A percentile compares a stretch with the other conserved stretches of the same genome.
Evolutionary conservation across 495 filamentous ascomycete genomes (phyloP).

Genomic region (Talaromyces proteolyticus): DNA sequence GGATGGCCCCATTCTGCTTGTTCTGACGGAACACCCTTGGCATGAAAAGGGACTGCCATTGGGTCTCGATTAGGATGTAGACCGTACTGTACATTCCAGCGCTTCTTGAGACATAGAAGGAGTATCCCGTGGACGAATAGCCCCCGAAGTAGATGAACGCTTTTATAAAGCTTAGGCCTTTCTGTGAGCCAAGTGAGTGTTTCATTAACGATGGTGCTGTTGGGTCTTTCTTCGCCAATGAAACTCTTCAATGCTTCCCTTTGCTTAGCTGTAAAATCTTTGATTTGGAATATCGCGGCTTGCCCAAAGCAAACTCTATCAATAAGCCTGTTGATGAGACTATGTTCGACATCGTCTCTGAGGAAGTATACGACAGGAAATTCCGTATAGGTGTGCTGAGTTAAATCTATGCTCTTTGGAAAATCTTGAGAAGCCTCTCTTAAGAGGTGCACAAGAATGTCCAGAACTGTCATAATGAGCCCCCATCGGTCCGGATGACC

Average conservation of each 20-base stretch:
- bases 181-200: not conserved
- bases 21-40: slow-evolving; percentile 58
- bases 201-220: not conserved
- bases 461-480: slow-evolving; percentile 46
- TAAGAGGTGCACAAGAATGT: slow-evolving; percentile 26
- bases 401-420: slow-evolving; percentile 33
- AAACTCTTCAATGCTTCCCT: slow-evolving; percentile 6
- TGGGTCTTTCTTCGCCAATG: slow-evolving; percentile 7
- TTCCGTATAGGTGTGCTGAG: not conserved
- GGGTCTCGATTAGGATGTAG: slow-evolving; percentile 41
- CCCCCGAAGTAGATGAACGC: slow-evolving; percentile 52
- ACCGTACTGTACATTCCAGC: slow-evolving; percentile 69
- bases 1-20: slow-evolving; percentile 71
- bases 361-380: slow-evolving; percentile 18
- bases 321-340: slow-evolving; percentile 5
- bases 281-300: slow-evolving; percentile 5
- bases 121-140: slow-evolving; percentile 54
- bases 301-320: slow-evolving; percentile 9
- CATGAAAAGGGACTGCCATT: slow-evolving; percentile 63
- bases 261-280: slow-evolving; percentile 1
- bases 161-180: not conserved
- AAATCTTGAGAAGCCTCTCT: slow-evolving; percentile 12
- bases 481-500: slow-evolving; percentile 55
- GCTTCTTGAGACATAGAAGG: slow-evolving; percentile 51
- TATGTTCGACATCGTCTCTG: slow-evolving; percentile 12